These are phyloP conservation scores for Pythium pyrilobum DNA, from an alignment of 352 stramenopile genomes.

Conservation along the genomic window DNA sequence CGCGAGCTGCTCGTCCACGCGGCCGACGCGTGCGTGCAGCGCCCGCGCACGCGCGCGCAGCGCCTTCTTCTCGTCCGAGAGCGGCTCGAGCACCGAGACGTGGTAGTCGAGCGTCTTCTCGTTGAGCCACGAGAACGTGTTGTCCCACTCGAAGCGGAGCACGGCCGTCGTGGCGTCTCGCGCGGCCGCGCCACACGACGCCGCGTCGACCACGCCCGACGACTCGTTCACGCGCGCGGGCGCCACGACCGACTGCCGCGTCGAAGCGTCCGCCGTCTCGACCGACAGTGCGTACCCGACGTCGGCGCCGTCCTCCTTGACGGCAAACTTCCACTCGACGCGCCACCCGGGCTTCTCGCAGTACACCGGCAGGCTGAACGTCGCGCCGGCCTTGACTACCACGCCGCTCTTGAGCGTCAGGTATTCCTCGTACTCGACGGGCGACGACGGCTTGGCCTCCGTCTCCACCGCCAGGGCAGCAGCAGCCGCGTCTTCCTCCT, in stretches of 20 bases:
- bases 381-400: slow-evolving; percentile 69
- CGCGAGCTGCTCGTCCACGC: slow-evolving; percentile 25
- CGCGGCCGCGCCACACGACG: neutral
- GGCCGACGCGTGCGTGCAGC: slow-evolving; percentile 19
- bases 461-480: no score
- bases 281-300: slow-evolving; percentile 45
- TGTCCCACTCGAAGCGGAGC: slow-evolving; percentile 76
- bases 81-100: slow-evolving; percentile 61
- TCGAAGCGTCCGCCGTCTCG: neutral
- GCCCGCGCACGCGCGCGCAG: slow-evolving; percentile 27
- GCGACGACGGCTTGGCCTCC: no score
- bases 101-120: slow-evolving; percentile 85
- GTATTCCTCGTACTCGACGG: slow-evolving; percentile 51
- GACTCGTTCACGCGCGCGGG: slow-evolving; percentile 49
- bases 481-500: no score
- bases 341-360: slow-evolving; percentile 53
- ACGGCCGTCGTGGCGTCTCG: slow-evolving; percentile 23
- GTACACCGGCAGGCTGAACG: slow-evolving; percentile 66
- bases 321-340: slow-evolving; percentile 77
- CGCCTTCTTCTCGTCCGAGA: slow-evolving; percentile 33
- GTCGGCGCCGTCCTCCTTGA: slow-evolving; percentile 66
- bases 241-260: slow-evolving; percentile 25
- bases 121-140: slow-evolving; percentile 81
- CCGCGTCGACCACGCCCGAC: slow-evolving; percentile 33
- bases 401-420: slow-evolving; percentile 72